A percentile compares a stretch with the other conserved stretches of the same genome.
Conservation (phyloP, 768 basidiomycete genomes). For the Boletus eberwhitei region DNA sequence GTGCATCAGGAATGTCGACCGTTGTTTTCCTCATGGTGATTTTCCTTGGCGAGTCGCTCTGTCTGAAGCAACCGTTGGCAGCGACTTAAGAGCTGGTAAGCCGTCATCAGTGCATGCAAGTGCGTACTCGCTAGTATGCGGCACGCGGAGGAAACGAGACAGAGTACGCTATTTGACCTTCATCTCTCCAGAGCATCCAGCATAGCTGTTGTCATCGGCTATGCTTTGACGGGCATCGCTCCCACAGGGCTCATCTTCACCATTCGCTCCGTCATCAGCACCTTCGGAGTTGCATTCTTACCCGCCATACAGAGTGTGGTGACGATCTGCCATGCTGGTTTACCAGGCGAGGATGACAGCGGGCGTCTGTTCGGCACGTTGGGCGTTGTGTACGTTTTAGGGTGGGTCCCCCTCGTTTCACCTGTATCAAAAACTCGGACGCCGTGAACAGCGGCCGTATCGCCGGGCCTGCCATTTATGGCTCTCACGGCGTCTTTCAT, state of each 20-base stretch:
- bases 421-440: not conserved
- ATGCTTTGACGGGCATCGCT: not conserved
- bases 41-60: not conserved
- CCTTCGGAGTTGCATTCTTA: not conserved
- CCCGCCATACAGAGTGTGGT: constrained; percentile 1
- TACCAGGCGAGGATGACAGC: not conserved
- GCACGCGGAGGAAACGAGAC: not conserved
- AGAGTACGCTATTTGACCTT: not conserved
- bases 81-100: not conserved
- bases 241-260: not conserved
- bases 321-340: not conserved
- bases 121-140: not conserved
- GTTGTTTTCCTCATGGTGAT: not conserved
- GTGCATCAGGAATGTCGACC: constrained; percentile 1
- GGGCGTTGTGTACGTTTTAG: constrained; percentile 4
- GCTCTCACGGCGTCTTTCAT: not conserved
- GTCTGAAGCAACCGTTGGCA: too few species aligned
- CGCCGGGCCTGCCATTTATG: not conserved
- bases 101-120: not conserved
- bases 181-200: not conserved
- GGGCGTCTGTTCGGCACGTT: constrained; percentile 1
- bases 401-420: not conserved
- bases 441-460: not conserved
- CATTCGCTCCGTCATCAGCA: not conserved
- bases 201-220: not conserved